These are phyloP conservation scores for Acephala macrosclerotiorum DNA, from an alignment of 2,329 filamentous ascomycete genomes.

Conservation along the genomic window DNA sequence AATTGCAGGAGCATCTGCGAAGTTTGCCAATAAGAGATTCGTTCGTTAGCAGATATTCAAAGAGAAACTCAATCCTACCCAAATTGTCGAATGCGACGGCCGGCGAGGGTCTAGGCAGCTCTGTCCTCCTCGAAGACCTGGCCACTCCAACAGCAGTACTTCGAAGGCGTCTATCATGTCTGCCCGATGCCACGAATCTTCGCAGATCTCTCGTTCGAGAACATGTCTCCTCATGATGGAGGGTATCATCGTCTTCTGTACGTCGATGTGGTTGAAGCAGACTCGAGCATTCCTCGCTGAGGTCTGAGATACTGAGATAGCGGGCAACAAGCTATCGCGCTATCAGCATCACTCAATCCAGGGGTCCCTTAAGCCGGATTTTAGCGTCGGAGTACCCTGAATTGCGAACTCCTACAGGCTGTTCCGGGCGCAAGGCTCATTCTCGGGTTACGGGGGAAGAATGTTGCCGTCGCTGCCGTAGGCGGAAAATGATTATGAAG, in stretches of 20 bases:
- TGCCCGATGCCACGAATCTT: not conserved
- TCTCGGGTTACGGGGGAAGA: not conserved
- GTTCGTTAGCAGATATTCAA: not conserved
- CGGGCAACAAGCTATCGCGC: too few relatives aligned
- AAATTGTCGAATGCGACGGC: not conserved
- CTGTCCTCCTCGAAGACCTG: not conserved
- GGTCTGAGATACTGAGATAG: too few relatives aligned
- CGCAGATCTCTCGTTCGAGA: slow-evolving; percentile 1
- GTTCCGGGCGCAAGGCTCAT: not conserved
- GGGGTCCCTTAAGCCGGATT: not conserved
- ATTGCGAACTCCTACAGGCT: slow-evolving; percentile 6
- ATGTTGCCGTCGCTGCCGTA: not conserved
- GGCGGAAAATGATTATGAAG: not conserved
- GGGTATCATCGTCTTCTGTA: slow-evolving; percentile 4
- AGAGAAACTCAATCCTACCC: not conserved
- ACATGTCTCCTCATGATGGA: not conserved
- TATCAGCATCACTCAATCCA: not conserved
- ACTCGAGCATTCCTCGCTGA: slow-evolving; percentile 1
- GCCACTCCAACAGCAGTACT: not conserved
- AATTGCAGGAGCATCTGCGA: not conserved
- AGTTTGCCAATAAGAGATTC: not conserved
- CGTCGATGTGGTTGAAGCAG: slow-evolving; percentile 7
- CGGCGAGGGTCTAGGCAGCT: not conserved
- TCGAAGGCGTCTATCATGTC: not conserved
- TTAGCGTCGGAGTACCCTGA: slow-evolving; percentile 3